A percentile compares a stretch with the other conserved stretches of the same genome.
Evolutionary conservation across 148 eudicot species (phyloP).

Genomic region (Camellia japonica): DNA sequence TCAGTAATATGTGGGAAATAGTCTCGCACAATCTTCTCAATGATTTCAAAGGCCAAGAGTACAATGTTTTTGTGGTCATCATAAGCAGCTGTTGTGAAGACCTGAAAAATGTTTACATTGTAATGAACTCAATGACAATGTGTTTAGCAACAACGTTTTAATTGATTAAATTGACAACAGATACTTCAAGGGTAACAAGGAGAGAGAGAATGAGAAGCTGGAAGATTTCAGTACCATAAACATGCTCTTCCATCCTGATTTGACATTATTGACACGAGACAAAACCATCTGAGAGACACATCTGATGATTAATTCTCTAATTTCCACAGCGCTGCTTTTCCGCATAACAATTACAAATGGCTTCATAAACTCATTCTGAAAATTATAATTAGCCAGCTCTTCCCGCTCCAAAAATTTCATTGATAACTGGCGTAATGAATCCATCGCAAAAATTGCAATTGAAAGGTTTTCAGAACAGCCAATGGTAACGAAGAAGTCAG

Average conservation of each 20-base stretch:
- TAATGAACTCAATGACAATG: constrained; percentile 3
- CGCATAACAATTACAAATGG: constrained; percentile 98
- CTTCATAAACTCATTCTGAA: constrained; percentile 98
- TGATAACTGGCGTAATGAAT: constrained; percentile 90
- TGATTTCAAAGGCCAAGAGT: constrained; percentile 88
- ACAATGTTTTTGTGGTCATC: constrained; percentile 99
- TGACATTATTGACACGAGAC: constrained; percentile 89
- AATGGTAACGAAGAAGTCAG: constrained; percentile 87
- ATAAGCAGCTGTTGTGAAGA: constrained; percentile 97
- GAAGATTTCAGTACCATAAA: constrained; percentile 70
- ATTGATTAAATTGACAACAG: background rate
- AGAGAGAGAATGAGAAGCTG: constrained; percentile 8
- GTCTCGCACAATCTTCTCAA: constrained; percentile 93
- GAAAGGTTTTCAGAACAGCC: constrained; percentile 97
- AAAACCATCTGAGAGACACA: constrained; percentile 99
- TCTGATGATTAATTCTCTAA: constrained; percentile 97
- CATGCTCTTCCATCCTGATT: constrained; percentile 99
- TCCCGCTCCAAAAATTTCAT: constrained; percentile 99
- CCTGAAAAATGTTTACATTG: constrained; percentile 43
- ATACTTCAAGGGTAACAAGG: background rate
- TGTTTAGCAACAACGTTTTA: background rate
- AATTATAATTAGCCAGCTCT: constrained; percentile 97
- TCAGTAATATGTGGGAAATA: constrained; percentile 97
- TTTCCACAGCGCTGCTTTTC: constrained; percentile 94
- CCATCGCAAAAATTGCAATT: constrained; percentile 98